Evolutionary conservation across 2,329 filamentous ascomycete genomes (phyloP).

Genomic region (Dactylellina cionopaga): DNA sequence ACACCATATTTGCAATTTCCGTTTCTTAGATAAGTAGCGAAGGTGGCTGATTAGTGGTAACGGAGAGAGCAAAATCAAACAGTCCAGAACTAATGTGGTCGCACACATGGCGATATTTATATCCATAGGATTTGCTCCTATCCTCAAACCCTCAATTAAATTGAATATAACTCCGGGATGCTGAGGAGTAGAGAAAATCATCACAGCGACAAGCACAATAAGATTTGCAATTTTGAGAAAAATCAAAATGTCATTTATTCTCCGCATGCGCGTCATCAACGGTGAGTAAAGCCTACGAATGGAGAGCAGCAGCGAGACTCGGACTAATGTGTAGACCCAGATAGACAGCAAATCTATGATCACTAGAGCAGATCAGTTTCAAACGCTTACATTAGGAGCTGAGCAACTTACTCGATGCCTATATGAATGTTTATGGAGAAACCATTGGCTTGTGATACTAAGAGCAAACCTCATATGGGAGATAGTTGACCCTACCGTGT

Average conservation of each 20-base stretch:
- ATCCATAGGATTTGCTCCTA: background rate
- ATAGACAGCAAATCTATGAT: slow-evolving; percentile 7
- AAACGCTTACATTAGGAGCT: background rate
- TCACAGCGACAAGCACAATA: background rate
- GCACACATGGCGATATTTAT: slow-evolving; percentile 12
- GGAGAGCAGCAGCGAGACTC: background rate
- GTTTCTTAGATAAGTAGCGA: background rate
- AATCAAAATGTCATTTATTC: background rate
- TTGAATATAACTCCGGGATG: slow-evolving; percentile 1
- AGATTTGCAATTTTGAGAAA: slow-evolving; percentile 10
- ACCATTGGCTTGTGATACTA: too few species aligned
- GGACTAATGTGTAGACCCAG: background rate
- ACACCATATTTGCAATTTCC: background rate
- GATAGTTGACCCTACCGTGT: too few species aligned
- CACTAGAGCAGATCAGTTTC: background rate
- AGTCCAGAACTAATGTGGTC: background rate
- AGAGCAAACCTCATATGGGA: too few species aligned
- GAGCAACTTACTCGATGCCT: background rate
- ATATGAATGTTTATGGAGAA: too few species aligned
- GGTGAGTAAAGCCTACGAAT: background rate
- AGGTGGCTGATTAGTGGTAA: slow-evolving; percentile 3
- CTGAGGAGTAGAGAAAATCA: background rate
- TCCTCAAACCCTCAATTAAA: background rate
- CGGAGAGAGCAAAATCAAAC: background rate
- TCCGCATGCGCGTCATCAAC: background rate